These are phyloP conservation scores for Schizopora paradoxa DNA, from an alignment of 1,284 basidiomycete species.

Conservation along the genomic window DNA sequence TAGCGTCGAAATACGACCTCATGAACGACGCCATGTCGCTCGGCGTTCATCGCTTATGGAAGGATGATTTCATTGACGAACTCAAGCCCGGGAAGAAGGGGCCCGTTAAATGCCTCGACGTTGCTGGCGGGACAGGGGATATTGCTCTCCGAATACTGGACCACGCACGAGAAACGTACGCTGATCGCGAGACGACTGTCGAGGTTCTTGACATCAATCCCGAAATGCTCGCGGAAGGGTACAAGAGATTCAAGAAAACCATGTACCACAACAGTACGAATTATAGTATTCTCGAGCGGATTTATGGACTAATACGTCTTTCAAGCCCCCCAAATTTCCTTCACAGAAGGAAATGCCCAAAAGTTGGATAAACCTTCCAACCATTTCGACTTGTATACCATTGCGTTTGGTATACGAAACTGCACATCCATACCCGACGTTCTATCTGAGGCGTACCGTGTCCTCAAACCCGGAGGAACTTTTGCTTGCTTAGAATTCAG, in stretches of 20 bases:
- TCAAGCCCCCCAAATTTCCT: slow-evolving; percentile 87
- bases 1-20: slow-evolving; percentile 93
- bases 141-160: slow-evolving; percentile 94
- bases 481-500: slow-evolving; percentile 98
- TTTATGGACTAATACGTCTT: slow-evolving; percentile 21
- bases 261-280: slow-evolving; percentile 93
- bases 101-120: slow-evolving; percentile 82
- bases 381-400: slow-evolving; percentile 94
- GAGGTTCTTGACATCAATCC: slow-evolving; percentile 94
- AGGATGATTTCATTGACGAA: slow-evolving; percentile 83
- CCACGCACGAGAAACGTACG: slow-evolving; percentile 83
- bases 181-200: slow-evolving; percentile 84
- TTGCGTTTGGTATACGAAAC: slow-evolving; percentile 98
- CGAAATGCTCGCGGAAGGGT: slow-evolving; percentile 93
- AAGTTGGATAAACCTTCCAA: slow-evolving; percentile 72
- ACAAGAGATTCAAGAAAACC: slow-evolving; percentile 86
- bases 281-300: background rate
- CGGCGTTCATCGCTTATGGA: slow-evolving; percentile 97
- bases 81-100: slow-evolving; percentile 77
- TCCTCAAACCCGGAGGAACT: slow-evolving; percentile 93
- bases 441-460: slow-evolving; percentile 86
- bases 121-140: slow-evolving; percentile 97
- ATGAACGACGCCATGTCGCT: slow-evolving; percentile 99
- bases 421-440: slow-evolving; percentile 92
- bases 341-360: slow-evolving; percentile 94